Evolutionary conservation across 306 rosid genomes (phyloP).

Genomic region (Vigna nakashimae): DNA sequence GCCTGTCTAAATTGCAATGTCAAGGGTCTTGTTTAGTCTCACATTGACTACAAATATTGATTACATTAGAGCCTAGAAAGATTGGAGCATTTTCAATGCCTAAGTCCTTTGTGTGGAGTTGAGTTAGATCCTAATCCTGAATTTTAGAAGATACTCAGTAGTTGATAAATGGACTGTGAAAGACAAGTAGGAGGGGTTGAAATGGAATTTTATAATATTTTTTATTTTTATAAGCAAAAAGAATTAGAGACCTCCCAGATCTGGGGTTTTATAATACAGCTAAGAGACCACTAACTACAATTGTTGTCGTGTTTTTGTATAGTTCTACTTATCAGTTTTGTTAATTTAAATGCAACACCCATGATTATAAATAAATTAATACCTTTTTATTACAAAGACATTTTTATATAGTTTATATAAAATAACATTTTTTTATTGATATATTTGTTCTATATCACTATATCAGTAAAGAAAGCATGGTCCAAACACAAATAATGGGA

Average conservation of each 20-base stretch:
- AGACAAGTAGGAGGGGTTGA: constrained; percentile 21
- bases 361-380: no score
- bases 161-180: constrained; percentile 24
- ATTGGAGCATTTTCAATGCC: neutral
- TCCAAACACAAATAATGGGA: no score
- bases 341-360: no score
- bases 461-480: no score
- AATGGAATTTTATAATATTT: neutral
- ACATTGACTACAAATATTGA: neutral
- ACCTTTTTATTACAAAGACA: no score
- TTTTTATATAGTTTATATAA: no score
- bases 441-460: no score
- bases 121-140: neutral
- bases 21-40: neutral
- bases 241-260: constrained; percentile 6
- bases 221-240: no score
- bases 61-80: neutral
- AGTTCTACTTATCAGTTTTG: no score
- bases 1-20: neutral
- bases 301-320: no score
- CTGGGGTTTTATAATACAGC: neutral
- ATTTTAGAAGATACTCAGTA: neutral
- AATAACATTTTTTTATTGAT: no score
- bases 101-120: neutral
- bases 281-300: constrained; percentile 18